These are phyloP conservation scores for Passiflora organensis DNA, from an alignment of 345 rosid species.

Conservation along the genomic window DNA sequence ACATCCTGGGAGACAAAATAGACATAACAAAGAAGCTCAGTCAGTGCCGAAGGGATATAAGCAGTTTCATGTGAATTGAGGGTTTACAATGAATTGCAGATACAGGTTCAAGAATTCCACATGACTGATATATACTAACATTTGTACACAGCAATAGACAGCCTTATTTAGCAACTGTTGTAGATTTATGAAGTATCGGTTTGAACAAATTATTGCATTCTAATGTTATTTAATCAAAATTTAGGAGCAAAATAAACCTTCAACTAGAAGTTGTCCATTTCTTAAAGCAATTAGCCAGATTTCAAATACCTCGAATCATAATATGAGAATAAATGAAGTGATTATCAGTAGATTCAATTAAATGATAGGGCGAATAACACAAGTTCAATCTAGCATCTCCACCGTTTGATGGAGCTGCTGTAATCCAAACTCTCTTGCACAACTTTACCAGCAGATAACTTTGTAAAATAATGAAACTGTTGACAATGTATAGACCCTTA, in stretches of 20 bases:
- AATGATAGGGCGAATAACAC: neutral
- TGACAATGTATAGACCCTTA: conserved; percentile 31
- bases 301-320: neutral
- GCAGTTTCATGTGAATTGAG: neutral
- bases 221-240: too few relatives aligned
- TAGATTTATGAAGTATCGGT: too few relatives aligned
- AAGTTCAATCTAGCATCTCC: neutral
- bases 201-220: too few relatives aligned
- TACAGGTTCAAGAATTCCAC: neutral
- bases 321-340: neutral
- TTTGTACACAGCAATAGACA: too few relatives aligned
- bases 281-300: neutral
- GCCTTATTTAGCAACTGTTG: too few relatives aligned
- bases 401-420: neutral
- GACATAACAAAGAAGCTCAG: conserved; percentile 1
- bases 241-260: too few relatives aligned
- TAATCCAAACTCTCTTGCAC: neutral
- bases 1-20: conserved; percentile 48
- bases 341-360: neutral
- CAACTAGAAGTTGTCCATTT: neutral
- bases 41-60: neutral
- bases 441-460: neutral
- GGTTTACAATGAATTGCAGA: neutral
- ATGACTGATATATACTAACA: too few relatives aligned
- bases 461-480: neutral